phyloP scores from a whole-genome alignment of 495 filamentous ascomycete species.

The Saxophila tyrrhenica region DNA sequence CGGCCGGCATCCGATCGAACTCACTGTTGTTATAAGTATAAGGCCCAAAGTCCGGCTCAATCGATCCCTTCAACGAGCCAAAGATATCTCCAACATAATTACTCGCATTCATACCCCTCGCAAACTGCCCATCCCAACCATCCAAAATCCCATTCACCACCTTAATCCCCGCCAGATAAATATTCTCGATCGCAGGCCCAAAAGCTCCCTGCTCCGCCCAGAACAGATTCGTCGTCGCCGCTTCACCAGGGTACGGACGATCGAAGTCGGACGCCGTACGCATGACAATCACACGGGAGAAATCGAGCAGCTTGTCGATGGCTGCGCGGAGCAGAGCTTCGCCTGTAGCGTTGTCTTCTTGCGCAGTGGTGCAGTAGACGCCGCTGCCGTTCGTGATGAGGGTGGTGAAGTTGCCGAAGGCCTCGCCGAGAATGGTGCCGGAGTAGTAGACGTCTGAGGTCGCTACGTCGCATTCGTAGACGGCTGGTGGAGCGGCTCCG shows the following conservation, averaged over 20 bases:
- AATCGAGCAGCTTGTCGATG: constrained; percentile 46
- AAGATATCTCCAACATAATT: constrained; percentile 73
- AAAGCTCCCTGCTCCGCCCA: constrained; percentile 49
- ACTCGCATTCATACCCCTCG: constrained; percentile 43
- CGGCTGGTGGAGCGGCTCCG: constrained; percentile 41
- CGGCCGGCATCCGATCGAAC: not conserved
- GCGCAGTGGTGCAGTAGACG: constrained; percentile 57
- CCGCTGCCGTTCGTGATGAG: constrained; percentile 58
- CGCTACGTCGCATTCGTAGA: constrained; percentile 56
- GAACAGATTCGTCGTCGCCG: constrained; percentile 45
- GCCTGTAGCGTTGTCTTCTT: constrained; percentile 65
- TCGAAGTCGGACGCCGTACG: constrained; percentile 65
- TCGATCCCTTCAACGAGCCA: constrained; percentile 26
- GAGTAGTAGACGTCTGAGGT: constrained; percentile 66
- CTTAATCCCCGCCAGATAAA: constrained; percentile 54
- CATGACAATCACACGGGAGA: constrained; percentile 59
- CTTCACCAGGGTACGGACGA: constrained; percentile 47
- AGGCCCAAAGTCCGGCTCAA: not conserved
- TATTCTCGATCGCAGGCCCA: constrained; percentile 45
- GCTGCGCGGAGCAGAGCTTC: constrained; percentile 55
- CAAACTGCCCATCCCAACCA: constrained; percentile 49
- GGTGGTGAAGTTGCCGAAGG: constrained; percentile 53
- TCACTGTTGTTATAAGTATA: not conserved
- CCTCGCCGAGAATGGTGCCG: constrained; percentile 47
- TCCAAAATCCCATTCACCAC: constrained; percentile 55